Percentiles rank a stretch among this genome's conserved stretches.
Evolutionary conservation across 2,329 filamentous ascomycete genomes (phyloP).

Genomic region (Microsporum audouinii): DNA sequence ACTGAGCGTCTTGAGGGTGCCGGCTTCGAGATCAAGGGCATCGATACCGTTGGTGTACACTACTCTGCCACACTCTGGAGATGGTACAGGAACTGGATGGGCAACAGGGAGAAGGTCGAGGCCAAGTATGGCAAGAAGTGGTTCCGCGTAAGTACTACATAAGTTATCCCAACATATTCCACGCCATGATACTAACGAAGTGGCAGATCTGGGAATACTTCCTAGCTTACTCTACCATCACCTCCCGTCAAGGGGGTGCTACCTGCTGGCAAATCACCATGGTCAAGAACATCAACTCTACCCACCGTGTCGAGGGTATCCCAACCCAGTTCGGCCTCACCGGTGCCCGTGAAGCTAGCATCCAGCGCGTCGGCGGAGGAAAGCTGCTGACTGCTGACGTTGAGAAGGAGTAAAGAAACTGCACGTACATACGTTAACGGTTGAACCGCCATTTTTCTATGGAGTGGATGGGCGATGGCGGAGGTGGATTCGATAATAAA

Average conservation of each 20-base stretch:
- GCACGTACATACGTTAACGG: not conserved
- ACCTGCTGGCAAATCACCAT: conserved; percentile 79
- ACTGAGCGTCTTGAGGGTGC: conserved; percentile 73
- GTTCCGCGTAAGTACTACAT: conserved; percentile 63
- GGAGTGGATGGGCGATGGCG: not conserved
- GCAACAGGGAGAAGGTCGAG: conserved; percentile 80
- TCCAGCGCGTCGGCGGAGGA: conserved; percentile 25
- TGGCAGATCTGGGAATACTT: conserved; percentile 79
- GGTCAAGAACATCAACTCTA: conserved; percentile 84
- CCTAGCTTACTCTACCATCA: conserved; percentile 74
- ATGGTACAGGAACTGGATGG: conserved; percentile 98
- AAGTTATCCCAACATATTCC: not conserved
- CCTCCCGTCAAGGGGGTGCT: conserved; percentile 69
- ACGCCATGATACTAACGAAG: not conserved
- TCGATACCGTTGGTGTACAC: conserved; percentile 92
- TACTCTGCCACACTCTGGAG: conserved; percentile 94
- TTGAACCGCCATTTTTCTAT: not conserved
- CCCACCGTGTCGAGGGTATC: conserved; percentile 68
- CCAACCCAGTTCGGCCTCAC: conserved; percentile 55
- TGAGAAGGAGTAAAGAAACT: not conserved
- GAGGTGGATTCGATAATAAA: not conserved
- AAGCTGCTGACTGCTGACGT: conserved; percentile 11
- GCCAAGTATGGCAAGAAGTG: conserved; percentile 92
- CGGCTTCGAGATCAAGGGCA: conserved; percentile 79
- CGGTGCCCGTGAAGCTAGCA: conserved; percentile 48